Evolutionary conservation across 192 early-diverging fungal genomes (phyloP).

Genomic region (Backusella macrospora): DNA sequence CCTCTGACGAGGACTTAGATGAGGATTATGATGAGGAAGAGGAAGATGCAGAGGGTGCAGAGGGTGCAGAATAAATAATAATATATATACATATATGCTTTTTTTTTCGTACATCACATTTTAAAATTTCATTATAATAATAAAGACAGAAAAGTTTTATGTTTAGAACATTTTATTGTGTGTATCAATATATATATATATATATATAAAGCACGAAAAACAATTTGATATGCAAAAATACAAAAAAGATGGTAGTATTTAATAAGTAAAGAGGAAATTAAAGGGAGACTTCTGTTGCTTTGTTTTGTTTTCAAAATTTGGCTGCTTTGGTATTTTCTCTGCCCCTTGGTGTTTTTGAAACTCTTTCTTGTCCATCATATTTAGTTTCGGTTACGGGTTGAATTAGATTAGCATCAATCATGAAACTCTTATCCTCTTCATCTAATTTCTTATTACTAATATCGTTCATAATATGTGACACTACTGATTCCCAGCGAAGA

Average conservation of each 20-base stretch:
- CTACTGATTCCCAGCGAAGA: slow-evolving; percentile 29
- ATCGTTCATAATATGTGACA: slow-evolving; percentile 16
- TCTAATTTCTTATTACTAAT: slow-evolving; percentile 2
- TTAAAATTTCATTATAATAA: background rate
- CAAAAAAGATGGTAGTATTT: background rate
- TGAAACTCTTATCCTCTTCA: slow-evolving; percentile 2
- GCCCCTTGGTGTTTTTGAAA: background rate
- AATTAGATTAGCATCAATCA: background rate
- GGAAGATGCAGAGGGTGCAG: slow-evolving; percentile 49
- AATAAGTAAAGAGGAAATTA: background rate
- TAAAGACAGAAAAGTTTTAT: slow-evolving; percentile 9
- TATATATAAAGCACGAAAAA: background rate
- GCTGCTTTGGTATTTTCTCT: background rate
- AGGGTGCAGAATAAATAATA: slow-evolving; percentile 41
- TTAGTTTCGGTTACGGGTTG: background rate
- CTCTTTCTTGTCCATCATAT: background rate
- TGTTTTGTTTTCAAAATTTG: background rate
- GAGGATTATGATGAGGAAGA: slow-evolving; percentile 64
- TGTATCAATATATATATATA: background rate
- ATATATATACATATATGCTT: background rate
- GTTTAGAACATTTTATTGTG: background rate
- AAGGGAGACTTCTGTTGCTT: no score
- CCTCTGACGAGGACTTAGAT: slow-evolving; percentile 65
- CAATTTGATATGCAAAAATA: background rate
- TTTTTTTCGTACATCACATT: slow-evolving; percentile 4